These are phyloP conservation scores for Blastomyces silverae DNA, from an alignment of 2,329 filamentous ascomycete genomes.

Conservation along the genomic window DNA sequence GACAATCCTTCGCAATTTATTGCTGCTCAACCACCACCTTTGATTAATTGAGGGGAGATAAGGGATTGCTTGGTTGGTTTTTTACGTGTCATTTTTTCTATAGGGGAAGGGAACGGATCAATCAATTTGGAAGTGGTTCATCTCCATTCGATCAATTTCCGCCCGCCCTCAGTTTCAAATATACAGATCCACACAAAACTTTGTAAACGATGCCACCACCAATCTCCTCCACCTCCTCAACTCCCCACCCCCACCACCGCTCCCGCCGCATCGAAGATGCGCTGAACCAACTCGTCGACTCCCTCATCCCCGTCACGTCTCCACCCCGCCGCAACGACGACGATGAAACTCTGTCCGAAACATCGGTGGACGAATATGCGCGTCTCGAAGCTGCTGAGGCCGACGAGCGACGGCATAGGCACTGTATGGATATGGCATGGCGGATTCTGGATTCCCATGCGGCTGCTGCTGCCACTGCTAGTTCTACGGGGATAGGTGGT, in stretches of 20 bases:
- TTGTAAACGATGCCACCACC: conserved; percentile 23
- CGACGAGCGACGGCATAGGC: conserved; percentile 35
- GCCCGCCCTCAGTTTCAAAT: background rate
- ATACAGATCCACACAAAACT: background rate
- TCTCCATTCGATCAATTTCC: no score
- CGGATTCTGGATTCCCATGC: conserved; percentile 32
- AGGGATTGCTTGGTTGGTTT: background rate
- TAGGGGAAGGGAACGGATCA: background rate
- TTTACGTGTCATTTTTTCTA: background rate
- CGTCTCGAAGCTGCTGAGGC: conserved; percentile 34
- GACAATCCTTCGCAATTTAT: no score
- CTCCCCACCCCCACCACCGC: conserved; percentile 24
- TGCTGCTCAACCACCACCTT: background rate
- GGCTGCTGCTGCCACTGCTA: conserved; percentile 13
- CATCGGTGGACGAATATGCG: conserved; percentile 30
- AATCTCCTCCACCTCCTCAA: conserved; percentile 25
- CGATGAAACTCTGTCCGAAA: conserved; percentile 31
- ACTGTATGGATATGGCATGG: conserved; percentile 36
- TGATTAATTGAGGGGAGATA: background rate
- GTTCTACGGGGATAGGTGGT: conserved; percentile 25
- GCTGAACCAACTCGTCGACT: conserved; percentile 40
- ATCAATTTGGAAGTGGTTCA: no score
- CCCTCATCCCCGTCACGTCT: conserved; percentile 35
- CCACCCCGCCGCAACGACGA: conserved; percentile 27
- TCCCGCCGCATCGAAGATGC: conserved; percentile 41